These are phyloP conservation scores for Solanum tarapatanum DNA, from an alignment of 257 asterid species.

Conservation along the genomic window DNA sequence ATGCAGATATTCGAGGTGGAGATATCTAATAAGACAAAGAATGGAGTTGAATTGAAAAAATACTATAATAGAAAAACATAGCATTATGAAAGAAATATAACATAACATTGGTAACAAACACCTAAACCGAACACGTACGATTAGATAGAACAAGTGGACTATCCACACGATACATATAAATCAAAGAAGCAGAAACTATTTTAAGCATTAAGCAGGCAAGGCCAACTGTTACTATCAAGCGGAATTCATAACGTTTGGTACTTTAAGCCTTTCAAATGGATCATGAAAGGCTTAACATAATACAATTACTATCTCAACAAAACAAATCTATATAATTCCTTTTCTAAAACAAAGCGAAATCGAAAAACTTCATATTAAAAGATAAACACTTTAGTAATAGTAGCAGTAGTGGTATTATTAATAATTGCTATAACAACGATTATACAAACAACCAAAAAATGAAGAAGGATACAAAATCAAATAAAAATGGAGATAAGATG, in stretches of 20 bases:
- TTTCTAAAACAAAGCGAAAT: neutral
- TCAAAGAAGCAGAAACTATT: neutral
- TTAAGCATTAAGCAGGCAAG: neutral
- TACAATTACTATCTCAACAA: neutral
- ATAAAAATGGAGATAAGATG: neutral
- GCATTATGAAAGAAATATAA: fast-evolving
- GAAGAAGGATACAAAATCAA: neutral
- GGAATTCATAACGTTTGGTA: neutral
- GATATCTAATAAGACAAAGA: fast-evolving
- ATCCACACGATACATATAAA: neutral
- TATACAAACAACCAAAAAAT: neutral
- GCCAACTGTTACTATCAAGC: too few relatives aligned
- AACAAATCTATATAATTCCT: neutral
- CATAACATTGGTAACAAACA: neutral
- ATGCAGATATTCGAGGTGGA: neutral
- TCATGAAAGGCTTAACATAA: neutral
- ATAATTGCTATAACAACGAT: neutral
- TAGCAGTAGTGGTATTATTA: neutral
- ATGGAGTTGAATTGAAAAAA: too few relatives aligned
- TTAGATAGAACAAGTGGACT: neutral
- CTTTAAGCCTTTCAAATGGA: neutral
- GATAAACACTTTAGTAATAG: neutral
- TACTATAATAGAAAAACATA: too few relatives aligned
- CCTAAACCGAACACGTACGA: neutral
- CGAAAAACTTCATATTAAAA: neutral